These are phyloP conservation scores for Saccharomycodes ludwigii DNA, from an alignment of 805 yeast genomes.

Conservation along the genomic window DNA sequence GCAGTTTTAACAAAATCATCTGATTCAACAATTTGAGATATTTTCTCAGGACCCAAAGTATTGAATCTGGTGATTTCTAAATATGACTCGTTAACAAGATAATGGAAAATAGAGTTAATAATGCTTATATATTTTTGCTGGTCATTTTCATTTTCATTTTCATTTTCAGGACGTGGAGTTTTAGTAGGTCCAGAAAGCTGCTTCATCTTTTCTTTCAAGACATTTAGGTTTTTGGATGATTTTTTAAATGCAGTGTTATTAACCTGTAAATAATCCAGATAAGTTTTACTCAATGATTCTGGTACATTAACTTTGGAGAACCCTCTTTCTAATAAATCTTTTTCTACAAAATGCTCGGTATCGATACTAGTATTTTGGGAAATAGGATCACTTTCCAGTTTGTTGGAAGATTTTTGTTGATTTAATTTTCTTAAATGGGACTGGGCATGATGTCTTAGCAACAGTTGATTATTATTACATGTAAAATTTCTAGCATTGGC, in stretches of 20 bases:
- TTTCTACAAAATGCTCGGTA: no score
- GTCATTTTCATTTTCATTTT: slow-evolving; percentile 4
- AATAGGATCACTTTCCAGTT: no score
- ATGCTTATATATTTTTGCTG: neutral
- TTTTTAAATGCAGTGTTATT: slow-evolving; percentile 15
- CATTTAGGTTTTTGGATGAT: slow-evolving; percentile 13
- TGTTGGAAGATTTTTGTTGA: no score
- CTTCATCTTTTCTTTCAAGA: slow-evolving; percentile 5
- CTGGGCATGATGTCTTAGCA: no score
- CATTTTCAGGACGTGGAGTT: neutral
- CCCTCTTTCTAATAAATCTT: no score
- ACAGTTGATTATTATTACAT: no score
- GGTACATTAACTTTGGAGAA: no score
- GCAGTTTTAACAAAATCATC: slow-evolving; percentile 8
- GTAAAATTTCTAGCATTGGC: no score
- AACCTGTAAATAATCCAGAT: slow-evolving; percentile 15
- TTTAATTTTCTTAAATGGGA: no score
- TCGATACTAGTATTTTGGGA: no score
- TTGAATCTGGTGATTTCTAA: slow-evolving; percentile 14
- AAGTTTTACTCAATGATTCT: slow-evolving; percentile 10
- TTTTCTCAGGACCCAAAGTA: slow-evolving; percentile 8
- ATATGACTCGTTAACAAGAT: slow-evolving; percentile 14
- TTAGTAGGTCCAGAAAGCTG: no score
- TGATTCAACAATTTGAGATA: slow-evolving; percentile 7
- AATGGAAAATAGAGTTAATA: slow-evolving; percentile 10